Base-by-base conservation (phyloP, 129 eudicot species). In the Centaurea solstitialis region DNA sequence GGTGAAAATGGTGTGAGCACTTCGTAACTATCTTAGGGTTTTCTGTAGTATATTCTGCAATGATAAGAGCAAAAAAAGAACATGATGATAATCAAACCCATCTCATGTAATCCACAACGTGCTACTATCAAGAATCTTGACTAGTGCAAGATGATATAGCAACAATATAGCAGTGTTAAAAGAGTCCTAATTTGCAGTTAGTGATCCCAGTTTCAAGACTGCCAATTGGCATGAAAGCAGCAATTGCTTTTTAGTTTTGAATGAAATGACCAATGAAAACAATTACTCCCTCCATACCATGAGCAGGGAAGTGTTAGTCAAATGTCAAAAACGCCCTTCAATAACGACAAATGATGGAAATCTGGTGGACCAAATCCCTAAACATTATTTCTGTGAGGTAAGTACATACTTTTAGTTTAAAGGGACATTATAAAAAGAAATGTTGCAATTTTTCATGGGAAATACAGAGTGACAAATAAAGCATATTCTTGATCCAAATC, bases 1-100 rank as follows among this genome's bases (percentile, higher is more conserved):
- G 91, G 83, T 92, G 97, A 81, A 86, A 92, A 85, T 92, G 97
- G 80, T 92, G 97, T 15, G 91, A 88, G 86, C 97, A 92, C 78
- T 90, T 85, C 22, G 94, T 90, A 40, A 92, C 68, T 73, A 90
- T 90, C 86, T 88, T 90, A 20, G 94, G 94, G 82, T 90, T 90
- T 73, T 90, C 94, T 66, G 83, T 77, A 57, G 89, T 88, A 67
- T 90, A 90, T 68, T 90, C 94, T 90, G 92, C 87, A 86, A 66
- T 78, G 65, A 82, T 20, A 35, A 37, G 38, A 41, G 24, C 1
- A 8, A 41, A 39, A 24, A 24, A 40, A 28, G n/a, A 81, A 26
- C 30, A 38, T 67, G 38, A 61, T 59, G 80, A 37, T 22, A 37
- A 61, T 70, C 74, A 70, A 57, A 64, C 21, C 68, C 15, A 64